phyloP scores from a whole-genome alignment of 2,329 filamentous ascomycete genomes.

The Diatrype stigma region DNA sequence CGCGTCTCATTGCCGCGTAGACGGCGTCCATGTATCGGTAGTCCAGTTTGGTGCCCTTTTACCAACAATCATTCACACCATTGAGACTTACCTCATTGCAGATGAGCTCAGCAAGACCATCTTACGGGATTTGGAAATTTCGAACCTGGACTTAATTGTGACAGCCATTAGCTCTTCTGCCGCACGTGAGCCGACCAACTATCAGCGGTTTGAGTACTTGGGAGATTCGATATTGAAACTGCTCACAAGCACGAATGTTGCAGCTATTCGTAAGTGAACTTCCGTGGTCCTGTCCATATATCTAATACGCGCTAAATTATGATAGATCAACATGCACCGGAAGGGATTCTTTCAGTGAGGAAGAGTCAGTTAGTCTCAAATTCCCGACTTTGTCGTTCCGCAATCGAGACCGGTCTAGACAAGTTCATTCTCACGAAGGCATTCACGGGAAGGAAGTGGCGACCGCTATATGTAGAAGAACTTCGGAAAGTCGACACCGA shows the following conservation, averaged over 20 bases:
- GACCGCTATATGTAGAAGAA: constrained; percentile 54
- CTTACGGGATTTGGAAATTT: constrained; percentile 49
- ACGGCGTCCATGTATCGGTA: constrained; percentile 40
- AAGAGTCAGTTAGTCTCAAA: constrained; percentile 75
- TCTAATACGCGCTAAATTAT: constrained; percentile 8
- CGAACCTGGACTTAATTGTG: constrained; percentile 51
- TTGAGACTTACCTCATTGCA: constrained; percentile 63
- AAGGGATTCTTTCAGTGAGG: constrained; percentile 66
- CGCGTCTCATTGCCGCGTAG: constrained; percentile 43
- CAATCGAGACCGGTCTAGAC: constrained; percentile 61
- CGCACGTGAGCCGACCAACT: constrained; percentile 60
- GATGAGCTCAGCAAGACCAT: constrained; percentile 53
- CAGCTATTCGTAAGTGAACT: constrained; percentile 42
- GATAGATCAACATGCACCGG: constrained; percentile 64
- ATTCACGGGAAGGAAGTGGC: constrained; percentile 72
- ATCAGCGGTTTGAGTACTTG: constrained; percentile 81
- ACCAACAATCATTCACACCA: constrained; percentile 67
- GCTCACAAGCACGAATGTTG: constrained; percentile 62
- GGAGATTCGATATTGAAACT: constrained; percentile 83
- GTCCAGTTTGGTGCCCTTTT: constrained; percentile 58
- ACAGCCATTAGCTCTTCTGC: constrained; percentile 67
- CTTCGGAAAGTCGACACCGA: constrained; percentile 21
- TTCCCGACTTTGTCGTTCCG: constrained; percentile 61
- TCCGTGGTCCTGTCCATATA: not conserved
- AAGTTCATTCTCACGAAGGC: constrained; percentile 64